Evolutionary conservation across 805 yeast species (phyloP).

Genomic region (Metschnikowia corniflorae): DNA sequence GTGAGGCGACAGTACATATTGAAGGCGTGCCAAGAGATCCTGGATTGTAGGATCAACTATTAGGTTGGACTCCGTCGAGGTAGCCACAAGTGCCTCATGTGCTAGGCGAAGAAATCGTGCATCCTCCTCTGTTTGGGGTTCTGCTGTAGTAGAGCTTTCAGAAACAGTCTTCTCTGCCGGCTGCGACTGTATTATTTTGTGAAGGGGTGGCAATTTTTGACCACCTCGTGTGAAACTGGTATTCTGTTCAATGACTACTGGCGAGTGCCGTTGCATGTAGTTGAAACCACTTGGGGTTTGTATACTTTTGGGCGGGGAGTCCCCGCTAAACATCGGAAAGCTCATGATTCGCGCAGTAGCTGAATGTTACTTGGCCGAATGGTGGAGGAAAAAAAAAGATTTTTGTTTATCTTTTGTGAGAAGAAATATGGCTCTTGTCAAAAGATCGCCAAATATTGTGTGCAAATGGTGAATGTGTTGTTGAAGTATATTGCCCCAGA

Average conservation of each 20-base stretch:
- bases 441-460: too few relatives aligned
- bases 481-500: too few relatives aligned
- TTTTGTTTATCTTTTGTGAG: too few relatives aligned
- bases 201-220: background rate
- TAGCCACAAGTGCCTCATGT: conserved; percentile 56
- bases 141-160: background rate
- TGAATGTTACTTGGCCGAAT: too few relatives aligned
- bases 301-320: conserved; percentile 11
- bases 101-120: conserved; percentile 55
- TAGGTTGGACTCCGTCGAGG: conserved; percentile 37
- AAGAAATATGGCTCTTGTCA: too few relatives aligned
- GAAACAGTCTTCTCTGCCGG: background rate
- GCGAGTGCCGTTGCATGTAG: conserved; percentile 20
- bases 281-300: conserved; percentile 13
- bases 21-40: conserved; percentile 55
- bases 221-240: conserved; percentile 19
- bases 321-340: conserved; percentile 16
- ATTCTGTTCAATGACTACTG: conserved; percentile 21
- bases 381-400: too few relatives aligned
- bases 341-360: too few relatives aligned
- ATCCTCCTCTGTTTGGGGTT: conserved; percentile 39
- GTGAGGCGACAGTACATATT: conserved; percentile 57
- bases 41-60: conserved; percentile 61
- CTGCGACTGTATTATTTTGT: background rate
- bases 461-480: too few relatives aligned